Evolutionary conservation across 2,329 filamentous ascomycete genomes (phyloP), one percentile per base, ranked within the genome.

Genomic region (Claviceps africana): DNA sequence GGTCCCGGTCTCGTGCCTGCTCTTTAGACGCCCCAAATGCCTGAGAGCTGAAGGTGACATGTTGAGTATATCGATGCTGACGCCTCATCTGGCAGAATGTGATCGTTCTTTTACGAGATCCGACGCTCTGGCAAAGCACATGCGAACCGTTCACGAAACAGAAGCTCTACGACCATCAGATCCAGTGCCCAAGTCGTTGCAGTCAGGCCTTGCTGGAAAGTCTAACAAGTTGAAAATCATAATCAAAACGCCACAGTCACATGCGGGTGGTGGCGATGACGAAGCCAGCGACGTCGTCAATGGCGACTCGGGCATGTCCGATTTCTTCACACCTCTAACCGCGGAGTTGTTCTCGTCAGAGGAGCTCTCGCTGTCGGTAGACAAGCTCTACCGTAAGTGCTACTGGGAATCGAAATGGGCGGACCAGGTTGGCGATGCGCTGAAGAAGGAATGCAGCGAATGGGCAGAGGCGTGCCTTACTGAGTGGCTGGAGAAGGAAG

Each of bases 61-160:
- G 25, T 39, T 7, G 28, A 65, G 55, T 61, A 61, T 8, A 25
- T 15, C 6, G 19, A 21, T 35, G 22, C 45, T 47, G n/a, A 35
- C 4, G 3, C 9, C 5, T 21, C 10, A 13, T 47, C 21, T 8
- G 19, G 42, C 61, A 95, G 93, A 98, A 78, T 98, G 93, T 70
- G 93, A 98, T 66, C 85, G 91, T 55, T 90, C 90, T 33, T 98
- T 98, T 62, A 98, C 93, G 2, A 79, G 93, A 58, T 96, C 91
- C 25, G 93, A 98, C 62, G 93, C 93, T 13, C 77, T 98, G 0
- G 89, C 91, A 1, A 98, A 98, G 68, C 93, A 98, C 66, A 97
- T 97, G 88, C 86, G 93, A 60, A 97, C 93, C 17, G 90, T 98
- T 39, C 93, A 98, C 72, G 93, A 98, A 67, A 96, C 91, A 3